Percentiles rank a stretch among this genome's conserved stretches.
phyloP scores from a whole-genome alignment of 805 yeast species.

The Candida silvicultrix region DNA sequence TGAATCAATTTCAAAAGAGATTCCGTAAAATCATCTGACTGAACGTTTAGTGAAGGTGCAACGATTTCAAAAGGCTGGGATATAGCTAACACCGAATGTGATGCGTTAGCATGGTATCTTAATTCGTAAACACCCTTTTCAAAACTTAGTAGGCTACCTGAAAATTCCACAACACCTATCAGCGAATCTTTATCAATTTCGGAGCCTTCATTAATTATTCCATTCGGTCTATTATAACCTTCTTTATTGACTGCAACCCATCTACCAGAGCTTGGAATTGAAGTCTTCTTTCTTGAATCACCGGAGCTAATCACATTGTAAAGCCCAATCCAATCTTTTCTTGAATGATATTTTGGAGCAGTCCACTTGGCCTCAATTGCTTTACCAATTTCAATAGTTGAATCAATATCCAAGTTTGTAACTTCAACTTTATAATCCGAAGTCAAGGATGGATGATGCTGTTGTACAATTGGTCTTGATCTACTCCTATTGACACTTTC shows the following conservation, averaged over 20 bases:
- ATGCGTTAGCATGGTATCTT: constrained; percentile 59
- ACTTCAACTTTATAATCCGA: constrained; percentile 25
- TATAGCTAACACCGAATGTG: constrained; percentile 63
- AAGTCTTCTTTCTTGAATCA: constrained; percentile 46
- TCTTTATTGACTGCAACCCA: constrained; percentile 46
- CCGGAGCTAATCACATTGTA: constrained; percentile 59
- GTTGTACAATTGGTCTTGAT: neutral
- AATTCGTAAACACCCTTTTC: constrained; percentile 70
- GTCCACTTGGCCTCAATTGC: constrained; percentile 51
- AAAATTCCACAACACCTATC: constrained; percentile 44
- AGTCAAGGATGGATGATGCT: constrained; percentile 10
- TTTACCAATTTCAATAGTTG: constrained; percentile 36
- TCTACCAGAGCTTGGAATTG: constrained; percentile 56
- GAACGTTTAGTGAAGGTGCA: constrained; percentile 30
- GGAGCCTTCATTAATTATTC: constrained; percentile 5
- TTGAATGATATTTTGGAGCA: constrained; percentile 41
- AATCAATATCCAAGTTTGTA: constrained; percentile 10
- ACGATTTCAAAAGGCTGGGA: constrained; percentile 62
- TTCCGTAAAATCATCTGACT: constrained; percentile 22
- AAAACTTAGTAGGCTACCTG: constrained; percentile 44
- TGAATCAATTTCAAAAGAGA: constrained; percentile 22
- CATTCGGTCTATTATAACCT: constrained; percentile 25
- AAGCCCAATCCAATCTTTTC: constrained; percentile 71
- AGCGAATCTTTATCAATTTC: constrained; percentile 14
- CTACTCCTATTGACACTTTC: constrained; percentile 10